These are phyloP conservation scores for Tricladium varicosporioides DNA, from an alignment of 2,329 filamentous ascomycete species.

Conservation along the genomic window DNA sequence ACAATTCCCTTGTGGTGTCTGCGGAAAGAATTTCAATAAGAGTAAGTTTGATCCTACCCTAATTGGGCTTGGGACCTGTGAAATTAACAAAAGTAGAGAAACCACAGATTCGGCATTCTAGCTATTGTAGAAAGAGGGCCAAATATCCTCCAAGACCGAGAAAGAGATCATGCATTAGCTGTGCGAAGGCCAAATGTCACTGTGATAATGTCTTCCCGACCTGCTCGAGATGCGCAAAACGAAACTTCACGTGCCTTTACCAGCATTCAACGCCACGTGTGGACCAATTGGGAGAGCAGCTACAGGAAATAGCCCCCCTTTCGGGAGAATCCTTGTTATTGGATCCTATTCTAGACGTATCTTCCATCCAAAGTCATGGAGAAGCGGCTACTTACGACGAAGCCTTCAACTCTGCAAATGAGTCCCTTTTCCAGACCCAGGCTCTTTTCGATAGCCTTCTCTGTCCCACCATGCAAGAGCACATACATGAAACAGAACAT, in stretches of 20 bases:
- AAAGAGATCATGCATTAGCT: neutral
- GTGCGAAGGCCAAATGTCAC: neutral
- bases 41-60: neutral
- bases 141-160: neutral
- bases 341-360: too few species aligned
- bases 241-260: neutral
- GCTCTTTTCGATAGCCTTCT: too few species aligned
- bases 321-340: too few species aligned
- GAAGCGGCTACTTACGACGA: too few species aligned
- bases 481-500: too few species aligned
- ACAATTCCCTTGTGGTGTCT: neutral
- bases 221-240: neutral
- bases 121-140: neutral
- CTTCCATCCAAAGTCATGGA: too few species aligned
- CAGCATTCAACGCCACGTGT: neutral
- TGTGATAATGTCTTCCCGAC: neutral
- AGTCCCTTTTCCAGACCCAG: too few species aligned
- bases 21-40: neutral
- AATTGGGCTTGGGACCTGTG: neutral
- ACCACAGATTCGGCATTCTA: neutral
- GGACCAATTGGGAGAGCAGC: too few species aligned
- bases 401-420: too few species aligned
- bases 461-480: too few species aligned
- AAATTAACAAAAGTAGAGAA: neutral
- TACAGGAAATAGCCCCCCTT: too few species aligned